Evolutionary conservation across 805 yeast genomes (phyloP).

Genomic region (Schizosaccharomyces cryophilus): DNA sequence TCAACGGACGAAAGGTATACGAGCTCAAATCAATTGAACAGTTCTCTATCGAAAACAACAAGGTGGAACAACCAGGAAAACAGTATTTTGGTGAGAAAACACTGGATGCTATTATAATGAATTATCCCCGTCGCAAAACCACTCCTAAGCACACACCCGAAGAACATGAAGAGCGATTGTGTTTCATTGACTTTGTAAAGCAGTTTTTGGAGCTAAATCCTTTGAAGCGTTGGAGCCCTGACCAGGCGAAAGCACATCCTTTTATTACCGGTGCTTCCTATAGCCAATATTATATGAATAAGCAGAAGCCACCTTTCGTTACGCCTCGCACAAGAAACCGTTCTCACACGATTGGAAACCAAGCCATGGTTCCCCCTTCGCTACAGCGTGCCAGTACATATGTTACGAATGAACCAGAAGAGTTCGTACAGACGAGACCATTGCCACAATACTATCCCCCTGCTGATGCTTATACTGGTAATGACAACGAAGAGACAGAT

Average conservation of each 20-base stretch:
- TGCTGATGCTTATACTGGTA: background rate
- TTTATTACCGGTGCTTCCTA: slow-evolving; percentile 30
- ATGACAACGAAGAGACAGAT: background rate
- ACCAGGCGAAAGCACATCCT: slow-evolving; percentile 79
- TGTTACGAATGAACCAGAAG: background rate
- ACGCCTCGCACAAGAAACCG: background rate
- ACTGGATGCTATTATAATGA: slow-evolving; percentile 47
- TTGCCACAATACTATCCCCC: background rate
- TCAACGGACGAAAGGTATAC: slow-evolving; percentile 15
- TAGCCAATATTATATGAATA: background rate
- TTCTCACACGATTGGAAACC: background rate
- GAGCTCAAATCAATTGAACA: slow-evolving; percentile 28
- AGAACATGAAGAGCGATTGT: background rate
- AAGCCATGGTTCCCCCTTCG: background rate
- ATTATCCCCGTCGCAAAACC: slow-evolving; percentile 28
- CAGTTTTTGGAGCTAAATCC: slow-evolving; percentile 73
- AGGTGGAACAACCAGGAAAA: slow-evolving; percentile 54
- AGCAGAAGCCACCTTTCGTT: background rate
- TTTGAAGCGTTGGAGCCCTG: slow-evolving; percentile 88
- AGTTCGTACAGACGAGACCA: background rate
- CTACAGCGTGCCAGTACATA: background rate
- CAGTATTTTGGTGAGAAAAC: slow-evolving; percentile 47
- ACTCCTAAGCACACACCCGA: background rate
- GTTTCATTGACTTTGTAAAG: slow-evolving; percentile 32
- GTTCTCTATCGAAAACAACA: slow-evolving; percentile 21